Evolutionary conservation across 345 rosid genomes (phyloP).

Genomic region (Raphanus raphanistrum): DNA sequence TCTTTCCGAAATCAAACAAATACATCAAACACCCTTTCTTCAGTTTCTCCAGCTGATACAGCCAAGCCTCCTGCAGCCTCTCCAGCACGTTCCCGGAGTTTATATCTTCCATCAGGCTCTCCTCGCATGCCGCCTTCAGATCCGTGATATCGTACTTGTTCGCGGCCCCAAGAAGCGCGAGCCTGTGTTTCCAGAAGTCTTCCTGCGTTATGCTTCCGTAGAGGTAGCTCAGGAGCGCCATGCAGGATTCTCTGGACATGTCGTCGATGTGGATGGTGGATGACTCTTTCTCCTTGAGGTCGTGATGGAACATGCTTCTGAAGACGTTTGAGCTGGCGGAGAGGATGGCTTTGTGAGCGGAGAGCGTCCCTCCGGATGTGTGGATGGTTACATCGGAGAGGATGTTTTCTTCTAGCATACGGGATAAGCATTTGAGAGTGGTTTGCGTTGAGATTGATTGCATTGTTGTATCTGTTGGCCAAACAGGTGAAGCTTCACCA

Average conservation of each 20-base stretch:
- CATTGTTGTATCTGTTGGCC: slow-evolving; percentile 69
- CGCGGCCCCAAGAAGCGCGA: slow-evolving; percentile 72
- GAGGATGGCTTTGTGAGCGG: slow-evolving; percentile 85
- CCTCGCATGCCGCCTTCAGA: slow-evolving; percentile 81
- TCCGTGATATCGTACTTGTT: slow-evolving; percentile 77
- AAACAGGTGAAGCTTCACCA: slow-evolving; percentile 63
- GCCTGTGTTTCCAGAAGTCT: slow-evolving; percentile 91
- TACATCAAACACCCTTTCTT: slow-evolving; percentile 85
- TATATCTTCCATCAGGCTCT: slow-evolving; percentile 87
- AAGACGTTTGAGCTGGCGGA: slow-evolving; percentile 89
- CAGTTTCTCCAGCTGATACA: slow-evolving; percentile 75
- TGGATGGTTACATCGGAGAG: slow-evolving; percentile 74
- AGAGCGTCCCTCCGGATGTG: slow-evolving; percentile 70
- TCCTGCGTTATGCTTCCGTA: slow-evolving; percentile 79
- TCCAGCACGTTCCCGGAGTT: slow-evolving; percentile 77
- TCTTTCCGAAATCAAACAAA: slow-evolving; percentile 88
- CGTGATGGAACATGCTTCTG: slow-evolving; percentile 83
- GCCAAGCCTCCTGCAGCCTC: slow-evolving; percentile 92
- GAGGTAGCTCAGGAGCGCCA: slow-evolving; percentile 71
- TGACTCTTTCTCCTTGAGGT: slow-evolving; percentile 89
- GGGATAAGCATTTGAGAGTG: slow-evolving; percentile 71
- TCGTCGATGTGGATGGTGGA: slow-evolving; percentile 78
- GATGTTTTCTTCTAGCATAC: slow-evolving; percentile 82
- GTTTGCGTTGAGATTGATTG: slow-evolving; percentile 60
- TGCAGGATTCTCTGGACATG: slow-evolving; percentile 84